Evolutionary conservation across 257 asterid genomes (phyloP), one percentile per base, ranked within the genome.

Genomic region (Dorcoceras hygrometricum): DNA sequence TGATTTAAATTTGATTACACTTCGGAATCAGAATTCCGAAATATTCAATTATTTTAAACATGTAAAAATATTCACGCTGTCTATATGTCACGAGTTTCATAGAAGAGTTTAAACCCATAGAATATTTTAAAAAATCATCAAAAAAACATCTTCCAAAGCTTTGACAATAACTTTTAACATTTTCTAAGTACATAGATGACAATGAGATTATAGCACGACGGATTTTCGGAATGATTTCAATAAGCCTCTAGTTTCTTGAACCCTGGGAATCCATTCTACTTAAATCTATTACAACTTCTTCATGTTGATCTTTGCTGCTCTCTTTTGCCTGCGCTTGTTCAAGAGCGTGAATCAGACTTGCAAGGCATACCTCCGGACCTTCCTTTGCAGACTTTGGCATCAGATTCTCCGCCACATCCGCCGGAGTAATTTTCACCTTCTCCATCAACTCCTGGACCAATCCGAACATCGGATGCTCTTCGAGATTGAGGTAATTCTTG

Each of bases 331-430:
- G 57, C 26, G 34, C 43, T 32, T 23, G 69, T 34, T 70, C 58
- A 6, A 56, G 74, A 61, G 77, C 57, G 9, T 63, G n/a, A 29
- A 67, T 58, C 66, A 68, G 46, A 53, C 58, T 74, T 6, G 5
- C 28, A 57, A 74, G 78, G 62, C 74, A 62, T 27, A 29, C 64
- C 46, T 56, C 62, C 27, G 74, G 62, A 6, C 24, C 74, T 25
- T 74, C 78, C 11, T 58, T 65, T 0, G 62, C 72, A 12, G 76
- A 65, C 14, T 36, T 72, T 12, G 68, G 77, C 65, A 67, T 66
- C 65, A 73, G 73, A 26, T 53, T 73, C 58, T 73, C 77, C 0
- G 73, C 77, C 18, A 60, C 77, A 61, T 73, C 60, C 14, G 73
- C 77, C 25, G 69, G 77, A 14, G 67, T 73, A 14, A 73, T 73